Evolutionary conservation across 352 stramenopile species (phyloP), one percentile per base, ranked within the genome.

Genomic region (Phytophthora niederhauseri): DNA sequence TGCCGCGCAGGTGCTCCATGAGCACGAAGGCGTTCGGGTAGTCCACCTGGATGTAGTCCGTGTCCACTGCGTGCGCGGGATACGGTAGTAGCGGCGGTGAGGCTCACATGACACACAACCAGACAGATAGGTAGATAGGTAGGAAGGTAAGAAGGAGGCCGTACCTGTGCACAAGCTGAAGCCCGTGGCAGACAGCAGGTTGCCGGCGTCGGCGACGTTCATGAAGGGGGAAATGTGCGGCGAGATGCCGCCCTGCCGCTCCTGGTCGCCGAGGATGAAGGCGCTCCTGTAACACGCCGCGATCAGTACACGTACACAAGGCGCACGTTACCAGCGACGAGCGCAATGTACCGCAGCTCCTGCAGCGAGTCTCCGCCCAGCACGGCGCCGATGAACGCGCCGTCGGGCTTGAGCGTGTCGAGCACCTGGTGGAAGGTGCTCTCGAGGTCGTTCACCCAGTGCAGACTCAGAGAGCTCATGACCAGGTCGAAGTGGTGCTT

Each of bases 401-500:
- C 97, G 74, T 99, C 97, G 1, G 97, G 97, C 81, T 99, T 99
- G 1, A 99, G 73, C 15, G 58, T 97, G 70, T 82, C 91, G 28
- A 84, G 79, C 30, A 95, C 82, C 75, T 95, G 59, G 1, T 41
- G 51, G 66, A 98, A 94, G 19, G 89, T 95, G 68, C 80, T 82
- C 6, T 95, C 92, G 8, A 99, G 80, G 77, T 99, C 94, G 77
- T 99, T 99, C 19, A 99, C 87, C 97, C 97, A 99, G 75, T 99
- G 97, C 57, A 99, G 76, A 15, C 81, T 85, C 60, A 98, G 80
- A 6, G 81, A 98, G 73, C 90, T 98, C 66, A 99, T 87, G 15
- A 99, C 94, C n/a, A 99, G 68, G 76, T 99, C 97, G 73, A 99
- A 99, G 51, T 98, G 97, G 20, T 87, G 80, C n/a, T 89, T 88